These are phyloP conservation scores for Hyphopichia khmerensis DNA, from an alignment of 1,139 yeast species.

Conservation along the genomic window DNA sequence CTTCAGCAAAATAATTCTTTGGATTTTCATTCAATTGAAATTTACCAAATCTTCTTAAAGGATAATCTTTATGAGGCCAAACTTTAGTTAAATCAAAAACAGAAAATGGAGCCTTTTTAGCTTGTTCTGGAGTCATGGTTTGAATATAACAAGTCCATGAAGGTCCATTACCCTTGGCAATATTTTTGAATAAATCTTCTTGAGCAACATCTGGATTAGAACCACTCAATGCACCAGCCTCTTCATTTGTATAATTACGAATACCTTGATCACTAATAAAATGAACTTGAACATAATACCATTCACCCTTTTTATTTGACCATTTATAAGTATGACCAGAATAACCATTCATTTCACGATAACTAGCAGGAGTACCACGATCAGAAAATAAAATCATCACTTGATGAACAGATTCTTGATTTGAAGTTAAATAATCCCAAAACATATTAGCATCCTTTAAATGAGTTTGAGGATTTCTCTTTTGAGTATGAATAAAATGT, in stretches of 20 bases:
- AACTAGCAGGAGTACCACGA: conserved; percentile 60
- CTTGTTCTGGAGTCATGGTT: conserved; percentile 60
- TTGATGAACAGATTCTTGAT: conserved; percentile 61
- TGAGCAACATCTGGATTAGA: conserved; percentile 57
- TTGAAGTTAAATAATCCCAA: conserved; percentile 58
- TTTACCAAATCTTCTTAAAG: conserved; percentile 65
- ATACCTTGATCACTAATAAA: conserved; percentile 55
- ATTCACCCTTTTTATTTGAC: conserved; percentile 57
- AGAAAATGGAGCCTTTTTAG: conserved; percentile 53
- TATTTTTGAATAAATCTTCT: conserved; percentile 53
- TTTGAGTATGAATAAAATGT: conserved; percentile 76
- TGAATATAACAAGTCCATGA: conserved; percentile 61
- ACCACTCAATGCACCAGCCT: conserved; percentile 53
- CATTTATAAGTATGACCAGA: conserved; percentile 66
- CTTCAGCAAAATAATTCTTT: conserved; percentile 68
- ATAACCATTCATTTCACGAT: conserved; percentile 60
- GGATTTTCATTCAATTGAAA: conserved; percentile 63
- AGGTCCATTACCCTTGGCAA: conserved; percentile 51
- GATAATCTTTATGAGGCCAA: conserved; percentile 72
- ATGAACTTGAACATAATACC: conserved; percentile 61
- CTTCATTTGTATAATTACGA: conserved; percentile 48
- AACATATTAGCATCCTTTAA: conserved; percentile 69
- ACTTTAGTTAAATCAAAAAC: conserved; percentile 66
- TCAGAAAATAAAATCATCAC: conserved; percentile 55
- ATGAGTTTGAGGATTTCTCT: conserved; percentile 71